Base-by-base conservation (phyloP, 2,329 filamentous ascomycete species). In the Aspergillus pseudonomiae region DNA sequence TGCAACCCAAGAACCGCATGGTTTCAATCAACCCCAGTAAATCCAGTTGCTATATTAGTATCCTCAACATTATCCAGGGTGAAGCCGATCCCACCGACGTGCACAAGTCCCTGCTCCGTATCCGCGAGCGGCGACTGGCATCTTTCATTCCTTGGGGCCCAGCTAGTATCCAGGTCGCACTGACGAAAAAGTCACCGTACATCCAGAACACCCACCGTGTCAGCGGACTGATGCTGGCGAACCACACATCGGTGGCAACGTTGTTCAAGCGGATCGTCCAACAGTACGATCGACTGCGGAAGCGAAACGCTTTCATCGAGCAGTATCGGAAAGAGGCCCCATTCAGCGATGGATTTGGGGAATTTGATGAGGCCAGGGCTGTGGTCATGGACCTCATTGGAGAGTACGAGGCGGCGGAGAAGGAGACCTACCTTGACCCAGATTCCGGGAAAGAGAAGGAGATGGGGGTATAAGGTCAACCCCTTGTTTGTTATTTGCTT, bases 1-100 rank as follows among this genome's bases (percentile, higher is more conserved):
- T 99, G 63, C 96, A 99, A 80, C 95, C 95, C 45, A 99, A 99
- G 85, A 99, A 99, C 80, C 90, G 96, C 76, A 99, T 99, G 95
- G 95, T 99, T 53, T 97, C 94, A 28, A 97, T 95, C 26, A 91
- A 93, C 62, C 94, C 94, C 1, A 92, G 91, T 73, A 98, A 98
- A 83, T 96, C 93, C 82, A 97, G 93, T 81, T 99, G 95, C 83
- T 99, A 99, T 82, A 98, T 99, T 75, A 97, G 93, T 55, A 98
- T 99, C 71, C 84, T 99, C 67, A 98, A 99, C 79, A 97, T 99
- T 73, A 99, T 99, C 72, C 95, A 98, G 83, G 95, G 95, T 73
- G 95, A 99, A 78, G 95, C 96, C 45, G 96, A 99, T 76, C 94
- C 95, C 10, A 98, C 94, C 3, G 96, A 99, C 79, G 88, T 99